Base-by-base conservation (phyloP, 164 flowering plant species). In the Sedum album region DNA sequence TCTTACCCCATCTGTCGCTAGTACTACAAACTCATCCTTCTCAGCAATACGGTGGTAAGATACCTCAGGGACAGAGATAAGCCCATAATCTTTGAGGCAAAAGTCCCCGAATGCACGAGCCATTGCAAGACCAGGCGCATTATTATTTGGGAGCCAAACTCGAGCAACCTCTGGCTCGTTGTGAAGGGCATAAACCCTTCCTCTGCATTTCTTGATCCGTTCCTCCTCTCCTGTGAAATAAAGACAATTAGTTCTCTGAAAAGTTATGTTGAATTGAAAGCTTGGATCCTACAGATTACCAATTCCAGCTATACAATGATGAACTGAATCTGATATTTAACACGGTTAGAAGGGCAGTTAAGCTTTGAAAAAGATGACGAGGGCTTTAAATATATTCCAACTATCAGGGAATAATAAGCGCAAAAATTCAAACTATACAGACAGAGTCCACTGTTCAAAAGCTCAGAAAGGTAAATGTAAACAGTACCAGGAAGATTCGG, bases 1-100 rank as follows among this genome's bases (percentile, higher is more conserved):
- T n/a, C 72, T 71, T 71, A 71, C 73, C 73, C 73, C 73, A 65
- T 71, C 73, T 1, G 73, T 71, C 26, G 73, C 73, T 51, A 71
- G 66, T 36, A 71, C n/a, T n/a, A n/a, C n/a, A n/a, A n/a, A n/a
- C n/a, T n/a, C n/a, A n/a, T n/a, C n/a, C n/a, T n/a, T n/a, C 68
- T 25, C n/a, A n/a, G n/a, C n/a, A n/a, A n/a, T n/a, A n/a, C n/a
- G n/a, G n/a, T n/a, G n/a, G n/a, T n/a, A n/a, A n/a, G n/a, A n/a
- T n/a, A n/a, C n/a, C n/a, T n/a, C n/a, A n/a, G n/a, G n/a, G n/a
- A n/a, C n/a, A n/a, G n/a, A n/a, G n/a, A n/a, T n/a, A n/a, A n/a
- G n/a, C n/a, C n/a, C n/a, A n/a, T n/a, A n/a, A n/a, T n/a, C n/a
- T n/a, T n/a, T n/a, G n/a, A n/a, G n/a, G n/a, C n/a, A n/a, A n/a